Percentiles rank a stretch among this genome's conserved stretches.
Conservation (phyloP, 2,329 filamentous ascomycete species). For the Penicillium sp. region DNA sequence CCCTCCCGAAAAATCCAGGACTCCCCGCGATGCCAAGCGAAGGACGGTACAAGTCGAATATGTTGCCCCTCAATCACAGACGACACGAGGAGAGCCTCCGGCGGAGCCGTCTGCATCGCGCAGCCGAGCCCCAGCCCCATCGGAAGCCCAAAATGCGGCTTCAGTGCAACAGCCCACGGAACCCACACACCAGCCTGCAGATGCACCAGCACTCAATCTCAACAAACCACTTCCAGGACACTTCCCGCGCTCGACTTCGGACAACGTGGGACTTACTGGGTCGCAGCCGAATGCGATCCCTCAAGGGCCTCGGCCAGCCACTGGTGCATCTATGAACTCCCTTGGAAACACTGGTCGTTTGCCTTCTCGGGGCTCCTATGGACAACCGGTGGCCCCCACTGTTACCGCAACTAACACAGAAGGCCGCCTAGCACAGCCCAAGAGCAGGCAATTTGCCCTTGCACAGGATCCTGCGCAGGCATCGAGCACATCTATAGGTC, state of each 20-base stretch:
- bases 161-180: conserved; percentile 11
- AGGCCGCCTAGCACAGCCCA: conserved; percentile 83
- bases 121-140: conserved; percentile 5
- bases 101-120: conserved; percentile 19
- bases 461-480: conserved; percentile 56
- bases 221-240: conserved; percentile 50
- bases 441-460: conserved; percentile 66
- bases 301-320: conserved; percentile 65
- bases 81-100: conserved; percentile 64
- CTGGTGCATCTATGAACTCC: conserved; percentile 76
- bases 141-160: conserved; percentile 10
- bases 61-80: conserved; percentile 85
- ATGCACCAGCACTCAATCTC: conserved; percentile 21
- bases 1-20: conserved; percentile 63
- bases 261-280: conserved; percentile 57
- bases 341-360: conserved; percentile 56
- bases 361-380: conserved; percentile 77
- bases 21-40: conserved; percentile 78
- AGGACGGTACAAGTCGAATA: conserved; percentile 97
- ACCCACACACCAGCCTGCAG: neutral
- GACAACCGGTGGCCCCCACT: conserved; percentile 81
- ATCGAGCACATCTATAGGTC: conserved; percentile 57
- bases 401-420: conserved; percentile 87
- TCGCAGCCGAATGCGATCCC: conserved; percentile 42
- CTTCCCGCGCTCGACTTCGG: conserved; percentile 55